Base-by-base conservation (phyloP, 108 stramenopile species). In the Skeletonema grethae region DNA sequence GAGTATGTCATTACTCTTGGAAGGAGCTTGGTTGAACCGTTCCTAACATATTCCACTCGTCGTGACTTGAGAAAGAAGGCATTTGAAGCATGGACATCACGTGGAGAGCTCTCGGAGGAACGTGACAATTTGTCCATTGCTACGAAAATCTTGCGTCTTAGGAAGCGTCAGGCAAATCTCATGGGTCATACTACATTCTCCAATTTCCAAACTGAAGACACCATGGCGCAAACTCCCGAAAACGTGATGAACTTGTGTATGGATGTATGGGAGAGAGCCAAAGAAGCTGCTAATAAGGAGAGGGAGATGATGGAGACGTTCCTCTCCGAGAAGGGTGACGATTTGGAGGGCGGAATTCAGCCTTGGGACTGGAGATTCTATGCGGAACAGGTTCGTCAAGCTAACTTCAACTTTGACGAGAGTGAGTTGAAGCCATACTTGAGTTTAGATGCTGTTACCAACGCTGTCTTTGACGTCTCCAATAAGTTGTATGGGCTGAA, bases 331-430 rank as follows among this genome's bases (percentile, higher is more conserved):
- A 73, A 35, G 8, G 80, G 86, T 7, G 86, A 77, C 31, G 50
- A 35, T n/a, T 65, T 90, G 63, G 80, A 87, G 53, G 84, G 82
- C n/a, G 86, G 86, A 4, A 80, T 92, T 43, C 77, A 90, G 65
- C 71, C 88, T 0, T 90, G 88, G 88, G 91, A 92, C 86, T 92
- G 91, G 91, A 67, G 91, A 8, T 92, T 77, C 61, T 87, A 88
- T 58, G 91, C 91, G 5, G 88, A 88, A 48, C 76, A 89, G 48
- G 91, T 92, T 4, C 73, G 88, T 2, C 67, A 77, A 5, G 86
- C 85, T 30, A 87, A 85, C 62, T 92, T 85, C 62, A 78, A 86
- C 66, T 89, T 90, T 67, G 91, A 92, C 55, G 91, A 92, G 53
- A 73, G 63, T 65, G 70, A 85, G 30, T 61, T 92, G 75, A 89